Evolutionary conservation across 2,329 filamentous ascomycete genomes (phyloP).

Genomic region (Sclerotinia nivalis): DNA sequence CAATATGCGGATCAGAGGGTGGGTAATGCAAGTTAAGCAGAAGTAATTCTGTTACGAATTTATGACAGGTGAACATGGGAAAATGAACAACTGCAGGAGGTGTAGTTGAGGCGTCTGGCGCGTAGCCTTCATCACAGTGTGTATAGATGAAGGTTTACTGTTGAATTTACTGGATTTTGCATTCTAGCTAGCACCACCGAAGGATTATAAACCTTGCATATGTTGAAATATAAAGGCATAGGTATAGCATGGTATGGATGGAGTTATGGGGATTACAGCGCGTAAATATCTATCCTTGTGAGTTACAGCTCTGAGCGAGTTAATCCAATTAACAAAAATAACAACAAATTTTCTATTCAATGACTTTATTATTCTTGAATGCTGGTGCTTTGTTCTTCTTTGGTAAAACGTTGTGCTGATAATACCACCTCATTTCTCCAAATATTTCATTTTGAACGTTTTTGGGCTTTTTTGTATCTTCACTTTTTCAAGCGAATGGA

Average conservation of each 20-base stretch:
- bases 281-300: constrained; percentile 6
- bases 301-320: constrained; percentile 6
- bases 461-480: not conserved
- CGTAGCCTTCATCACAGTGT: constrained; percentile 4
- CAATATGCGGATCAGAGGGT: constrained; percentile 33
- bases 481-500: not conserved
- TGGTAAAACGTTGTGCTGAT: too few relatives aligned
- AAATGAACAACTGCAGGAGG: constrained; percentile 19
- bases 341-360: not conserved
- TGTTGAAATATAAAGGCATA: constrained; percentile 17
- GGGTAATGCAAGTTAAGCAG: constrained; percentile 26
- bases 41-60: constrained; percentile 30
- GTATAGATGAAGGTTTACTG: constrained; percentile 3
- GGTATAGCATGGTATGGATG: constrained; percentile 10
- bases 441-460: not conserved
- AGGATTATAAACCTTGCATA: constrained; percentile 11
- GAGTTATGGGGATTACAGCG: not conserved
- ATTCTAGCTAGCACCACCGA: constrained; percentile 9
- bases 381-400: not conserved
- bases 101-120: constrained; percentile 21
- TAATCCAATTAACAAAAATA: not conserved
- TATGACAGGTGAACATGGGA: constrained; percentile 27
- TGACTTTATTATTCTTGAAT: not conserved
- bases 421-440: not conserved
- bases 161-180: constrained; percentile 14